A percentile compares a stretch with the other conserved stretches of the same genome.
These are phyloP conservation scores for Mytilinidion resinicola DNA, from an alignment of 495 filamentous ascomycete genomes.

Conservation along the genomic window DNA sequence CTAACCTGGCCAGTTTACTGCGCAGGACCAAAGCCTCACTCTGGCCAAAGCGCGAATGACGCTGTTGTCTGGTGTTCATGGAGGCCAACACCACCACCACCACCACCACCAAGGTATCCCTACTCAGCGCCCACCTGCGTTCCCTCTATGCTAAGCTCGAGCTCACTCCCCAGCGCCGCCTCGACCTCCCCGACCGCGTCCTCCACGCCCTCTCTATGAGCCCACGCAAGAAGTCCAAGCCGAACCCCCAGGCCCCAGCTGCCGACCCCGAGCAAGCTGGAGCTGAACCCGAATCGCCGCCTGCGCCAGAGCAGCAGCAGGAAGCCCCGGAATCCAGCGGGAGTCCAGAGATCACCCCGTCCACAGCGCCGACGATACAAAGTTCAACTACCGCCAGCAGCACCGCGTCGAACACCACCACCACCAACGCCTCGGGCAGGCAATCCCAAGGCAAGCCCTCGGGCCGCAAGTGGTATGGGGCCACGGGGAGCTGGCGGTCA, in stretches of 20 bases:
- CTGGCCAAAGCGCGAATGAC: no score
- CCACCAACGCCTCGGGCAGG: background rate
- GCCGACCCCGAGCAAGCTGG: background rate
- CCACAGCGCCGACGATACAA: conserved; percentile 6
- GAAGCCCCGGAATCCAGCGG: conserved; percentile 1
- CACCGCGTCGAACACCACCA: background rate
- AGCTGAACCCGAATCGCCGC: background rate
- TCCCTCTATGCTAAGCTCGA: no score
- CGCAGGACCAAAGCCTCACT: no score
- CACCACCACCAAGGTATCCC: no score
- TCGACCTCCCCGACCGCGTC: conserved; percentile 4
- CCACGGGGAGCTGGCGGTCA: conserved; percentile 31
- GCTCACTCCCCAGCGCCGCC: background rate
- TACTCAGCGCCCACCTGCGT: no score
- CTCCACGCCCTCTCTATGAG: conserved; percentile 19
- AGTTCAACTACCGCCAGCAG: background rate
- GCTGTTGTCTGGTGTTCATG: no score
- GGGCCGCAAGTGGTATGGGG: conserved; percentile 30
- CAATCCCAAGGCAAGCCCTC: conserved; percentile 17
- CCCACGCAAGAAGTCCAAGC: conserved; percentile 36
- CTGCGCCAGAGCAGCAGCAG: background rate
- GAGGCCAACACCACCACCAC: no score
- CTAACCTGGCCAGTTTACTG: no score
- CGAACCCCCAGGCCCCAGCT: conserved; percentile 27
- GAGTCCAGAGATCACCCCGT: conserved; percentile 1